phyloP scores from a whole-genome alignment of 208 protist species.

The Strigomonas galati region DNA sequence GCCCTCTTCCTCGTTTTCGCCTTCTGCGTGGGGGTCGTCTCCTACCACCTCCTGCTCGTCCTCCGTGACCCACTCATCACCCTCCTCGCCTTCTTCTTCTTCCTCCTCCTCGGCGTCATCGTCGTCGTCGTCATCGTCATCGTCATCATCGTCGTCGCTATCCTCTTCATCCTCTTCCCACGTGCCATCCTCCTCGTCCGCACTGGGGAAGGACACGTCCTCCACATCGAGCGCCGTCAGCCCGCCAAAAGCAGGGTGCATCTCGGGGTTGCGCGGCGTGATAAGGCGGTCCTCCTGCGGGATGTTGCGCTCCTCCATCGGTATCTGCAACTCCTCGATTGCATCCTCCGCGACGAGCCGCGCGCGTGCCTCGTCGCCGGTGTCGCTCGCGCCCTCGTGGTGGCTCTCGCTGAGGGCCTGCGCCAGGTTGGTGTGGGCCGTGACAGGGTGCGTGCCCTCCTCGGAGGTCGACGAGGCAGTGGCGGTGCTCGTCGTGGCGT shows the following conservation, averaged over 20 bases:
- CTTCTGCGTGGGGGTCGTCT: neutral
- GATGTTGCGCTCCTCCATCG: constrained; percentile 6
- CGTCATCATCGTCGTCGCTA: neutral
- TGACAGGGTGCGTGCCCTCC: neutral
- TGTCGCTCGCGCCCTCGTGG: neutral
- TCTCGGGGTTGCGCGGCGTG: constrained; percentile 8
- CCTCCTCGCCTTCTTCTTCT: constrained; percentile 7
- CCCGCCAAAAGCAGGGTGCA: neutral
- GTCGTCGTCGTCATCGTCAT: neutral
- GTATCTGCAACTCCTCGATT: neutral
- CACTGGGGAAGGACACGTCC: neutral
- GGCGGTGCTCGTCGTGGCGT: neutral
- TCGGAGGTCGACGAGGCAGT: neutral
- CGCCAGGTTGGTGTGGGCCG: neutral
- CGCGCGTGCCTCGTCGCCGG: neutral
- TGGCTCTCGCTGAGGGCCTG: neutral
- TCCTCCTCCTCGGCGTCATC: constrained; percentile 12
- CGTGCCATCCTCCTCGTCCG: constrained; percentile 14
- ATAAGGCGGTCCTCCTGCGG: constrained; percentile 12
- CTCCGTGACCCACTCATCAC: constrained; percentile 1
- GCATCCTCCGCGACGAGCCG: neutral
- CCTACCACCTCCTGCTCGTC: neutral
- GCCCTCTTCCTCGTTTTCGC: neutral
- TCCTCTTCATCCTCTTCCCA: constrained; percentile 12
- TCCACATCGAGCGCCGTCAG: neutral